Percentiles rank a stretch among this genome's conserved stretches.
Conservation (phyloP, 352 stramenopile genomes). For the Phytophthora citricola region DNA sequence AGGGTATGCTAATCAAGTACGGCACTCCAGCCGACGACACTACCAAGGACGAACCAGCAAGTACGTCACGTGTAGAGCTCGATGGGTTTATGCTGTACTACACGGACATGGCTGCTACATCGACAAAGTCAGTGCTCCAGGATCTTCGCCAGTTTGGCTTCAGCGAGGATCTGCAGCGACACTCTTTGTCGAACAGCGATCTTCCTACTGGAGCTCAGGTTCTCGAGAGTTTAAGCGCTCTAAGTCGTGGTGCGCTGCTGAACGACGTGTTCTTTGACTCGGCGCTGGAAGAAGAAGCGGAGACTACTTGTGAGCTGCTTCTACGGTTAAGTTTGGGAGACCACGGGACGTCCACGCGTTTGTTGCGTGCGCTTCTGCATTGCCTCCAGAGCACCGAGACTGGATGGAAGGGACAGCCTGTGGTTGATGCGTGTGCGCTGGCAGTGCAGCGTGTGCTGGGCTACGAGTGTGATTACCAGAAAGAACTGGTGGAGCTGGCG, state of each 20-base stretch:
- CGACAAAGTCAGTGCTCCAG: slow-evolving; percentile 81
- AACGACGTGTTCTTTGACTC: slow-evolving; percentile 89
- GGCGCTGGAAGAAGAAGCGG: slow-evolving; percentile 86
- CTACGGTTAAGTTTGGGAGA: slow-evolving; percentile 75
- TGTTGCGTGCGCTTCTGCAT: slow-evolving; percentile 76
- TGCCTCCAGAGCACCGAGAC: slow-evolving; percentile 85
- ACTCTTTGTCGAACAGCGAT: slow-evolving; percentile 29
- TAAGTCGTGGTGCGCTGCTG: slow-evolving; percentile 71
- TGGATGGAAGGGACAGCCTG: slow-evolving; percentile 86
- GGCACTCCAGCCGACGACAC: slow-evolving; percentile 33
- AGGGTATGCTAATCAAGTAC: slow-evolving; percentile 75
- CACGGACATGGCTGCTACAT: slow-evolving; percentile 75
- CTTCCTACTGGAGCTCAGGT: slow-evolving; percentile 47
- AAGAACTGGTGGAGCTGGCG: slow-evolving; percentile 73
- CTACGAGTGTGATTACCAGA: slow-evolving; percentile 66
- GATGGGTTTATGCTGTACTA: slow-evolving; percentile 87
- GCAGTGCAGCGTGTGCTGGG: slow-evolving; percentile 69
- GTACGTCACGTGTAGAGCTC: slow-evolving; percentile 58
- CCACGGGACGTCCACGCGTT: slow-evolving; percentile 55
- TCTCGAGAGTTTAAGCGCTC: slow-evolving; percentile 51
- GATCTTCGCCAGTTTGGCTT: slow-evolving; percentile 85
- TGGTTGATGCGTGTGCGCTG: slow-evolving; percentile 78
- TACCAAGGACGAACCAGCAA: slow-evolving; percentile 37
- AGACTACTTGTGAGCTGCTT: slow-evolving; percentile 80
- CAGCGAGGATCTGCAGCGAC: slow-evolving; percentile 79